Evolutionary conservation across 768 basidiomycete species (phyloP).

Genomic region (Pleurotus pulmonarius): DNA sequence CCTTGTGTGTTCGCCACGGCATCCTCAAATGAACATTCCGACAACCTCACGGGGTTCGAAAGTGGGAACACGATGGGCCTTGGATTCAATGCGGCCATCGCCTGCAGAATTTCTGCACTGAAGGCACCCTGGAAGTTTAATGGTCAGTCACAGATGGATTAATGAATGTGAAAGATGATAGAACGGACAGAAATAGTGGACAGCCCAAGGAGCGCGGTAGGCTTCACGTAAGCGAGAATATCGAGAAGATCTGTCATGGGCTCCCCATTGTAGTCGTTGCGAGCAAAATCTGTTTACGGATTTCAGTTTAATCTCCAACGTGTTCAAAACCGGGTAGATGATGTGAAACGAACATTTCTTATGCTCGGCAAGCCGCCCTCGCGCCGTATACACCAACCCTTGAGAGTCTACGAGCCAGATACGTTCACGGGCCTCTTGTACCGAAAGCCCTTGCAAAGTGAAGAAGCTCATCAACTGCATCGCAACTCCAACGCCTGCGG

Average conservation of each 20-base stretch:
- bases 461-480: constrained; percentile 89
- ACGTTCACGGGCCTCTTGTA: constrained; percentile 69
- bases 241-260: constrained; percentile 73
- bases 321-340: background rate
- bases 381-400: constrained; percentile 75
- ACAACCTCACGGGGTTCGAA: constrained; percentile 82
- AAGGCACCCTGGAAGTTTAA: constrained; percentile 58
- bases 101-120: constrained; percentile 60
- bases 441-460: constrained; percentile 70
- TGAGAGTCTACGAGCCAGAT: constrained; percentile 88
- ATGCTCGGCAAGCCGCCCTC: constrained; percentile 75
- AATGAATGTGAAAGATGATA: constrained; percentile 2
- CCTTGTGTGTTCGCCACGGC: constrained; percentile 73
- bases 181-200: constrained; percentile 69
- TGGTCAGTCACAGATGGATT: background rate
- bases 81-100: constrained; percentile 76
- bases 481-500: constrained; percentile 90
- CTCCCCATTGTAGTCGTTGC: constrained; percentile 73
- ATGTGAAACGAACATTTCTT: constrained; percentile 61
- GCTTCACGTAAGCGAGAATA: constrained; percentile 77
- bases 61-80: constrained; percentile 92
- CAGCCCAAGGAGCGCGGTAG: constrained; percentile 86
- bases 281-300: constrained; percentile 62
- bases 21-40: constrained; percentile 77
- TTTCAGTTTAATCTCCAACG: constrained; percentile 5